phyloP scores from a whole-genome alignment of 441 rosid species.

The Aleurites moluccanus region DNA sequence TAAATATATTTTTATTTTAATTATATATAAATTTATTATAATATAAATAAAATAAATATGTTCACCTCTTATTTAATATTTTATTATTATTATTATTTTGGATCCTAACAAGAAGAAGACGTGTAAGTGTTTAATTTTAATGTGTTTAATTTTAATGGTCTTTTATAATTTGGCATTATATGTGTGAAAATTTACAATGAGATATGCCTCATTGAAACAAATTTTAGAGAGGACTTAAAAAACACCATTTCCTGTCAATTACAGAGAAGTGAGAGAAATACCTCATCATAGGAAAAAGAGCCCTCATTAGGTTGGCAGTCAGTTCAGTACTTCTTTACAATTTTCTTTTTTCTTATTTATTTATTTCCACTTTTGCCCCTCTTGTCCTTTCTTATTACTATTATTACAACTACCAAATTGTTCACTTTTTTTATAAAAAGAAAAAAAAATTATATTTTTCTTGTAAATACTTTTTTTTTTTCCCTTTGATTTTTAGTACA shows the following conservation, averaged over 20 bases:
- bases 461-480: no score
- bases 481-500: no score
- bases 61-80: no score
- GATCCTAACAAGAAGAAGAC: neutral
- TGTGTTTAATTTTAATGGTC: neutral
- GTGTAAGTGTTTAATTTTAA: no score
- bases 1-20: no score
- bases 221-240: neutral
- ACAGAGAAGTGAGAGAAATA: neutral
- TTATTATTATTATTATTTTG: no score
- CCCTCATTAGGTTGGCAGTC: slow-evolving; percentile 5
- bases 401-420: no score
- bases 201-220: neutral
- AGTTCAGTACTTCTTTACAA: neutral
- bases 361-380: neutral
- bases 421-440: no score
- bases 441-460: no score
- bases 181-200: neutral
- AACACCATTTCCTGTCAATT: neutral
- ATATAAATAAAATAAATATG: no score
- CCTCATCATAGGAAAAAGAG: neutral
- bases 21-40: no score
- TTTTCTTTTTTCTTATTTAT: neutral
- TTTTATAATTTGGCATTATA: neutral
- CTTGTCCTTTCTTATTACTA: neutral